Percentiles rank a stretch among this genome's conserved stretches.
phyloP scores from a whole-genome alignment of 305 asterid species.

The Solanum aculeatissimum region DNA sequence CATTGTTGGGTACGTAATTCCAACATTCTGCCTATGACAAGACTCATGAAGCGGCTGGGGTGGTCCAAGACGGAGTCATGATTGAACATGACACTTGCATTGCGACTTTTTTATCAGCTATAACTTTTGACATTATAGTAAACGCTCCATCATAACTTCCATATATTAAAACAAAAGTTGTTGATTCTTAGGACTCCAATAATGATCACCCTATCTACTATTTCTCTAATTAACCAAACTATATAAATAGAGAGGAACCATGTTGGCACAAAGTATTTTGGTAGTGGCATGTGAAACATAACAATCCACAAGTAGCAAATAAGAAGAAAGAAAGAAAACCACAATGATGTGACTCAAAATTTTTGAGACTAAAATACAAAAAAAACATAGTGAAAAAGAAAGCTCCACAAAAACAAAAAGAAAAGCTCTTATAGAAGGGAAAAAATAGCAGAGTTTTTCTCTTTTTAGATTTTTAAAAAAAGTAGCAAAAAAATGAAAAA shows the following conservation, averaged over 20 bases:
- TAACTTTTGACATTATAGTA: too few species aligned
- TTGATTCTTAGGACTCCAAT: too few species aligned
- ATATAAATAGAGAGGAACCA: not conserved
- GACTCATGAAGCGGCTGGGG: too few species aligned
- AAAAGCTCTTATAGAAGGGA: not conserved
- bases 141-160: too few species aligned
- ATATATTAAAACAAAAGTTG: too few species aligned
- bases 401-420: conserved; percentile 13
- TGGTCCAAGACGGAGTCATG: too few species aligned
- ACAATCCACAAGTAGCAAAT: not conserved
- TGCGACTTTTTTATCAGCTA: too few species aligned
- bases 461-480: not conserved
- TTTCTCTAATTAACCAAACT: not conserved
- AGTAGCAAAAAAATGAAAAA: not conserved
- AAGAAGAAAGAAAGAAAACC: not conserved
- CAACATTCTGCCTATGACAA: too few species aligned
- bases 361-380: conserved; percentile 7
- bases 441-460: not conserved
- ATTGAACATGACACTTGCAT: too few species aligned
- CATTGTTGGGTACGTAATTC: too few species aligned
- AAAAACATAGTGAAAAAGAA: conserved; percentile 22
- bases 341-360: conserved; percentile 10
- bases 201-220: not conserved
- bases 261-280: not conserved
- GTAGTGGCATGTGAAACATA: not conserved